A percentile compares a stretch with the other conserved stretches of the same genome.
phyloP scores from a whole-genome alignment of 2,329 filamentous ascomycete genomes.

The Epichloe hybrida region DNA sequence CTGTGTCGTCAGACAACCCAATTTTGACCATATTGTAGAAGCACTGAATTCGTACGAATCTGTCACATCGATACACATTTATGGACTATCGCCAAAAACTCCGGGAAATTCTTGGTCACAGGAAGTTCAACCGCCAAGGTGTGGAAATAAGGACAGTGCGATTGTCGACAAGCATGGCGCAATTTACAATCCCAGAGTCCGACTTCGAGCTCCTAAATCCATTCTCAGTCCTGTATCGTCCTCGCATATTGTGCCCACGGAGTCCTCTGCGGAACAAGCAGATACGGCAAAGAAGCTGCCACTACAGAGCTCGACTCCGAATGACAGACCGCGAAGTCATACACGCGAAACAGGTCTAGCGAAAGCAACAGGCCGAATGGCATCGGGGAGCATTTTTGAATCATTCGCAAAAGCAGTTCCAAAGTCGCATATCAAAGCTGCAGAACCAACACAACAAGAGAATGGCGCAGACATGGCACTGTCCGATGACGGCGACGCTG shows the following conservation, averaged over 20 bases:
- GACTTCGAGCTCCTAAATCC: slow-evolving; percentile 4
- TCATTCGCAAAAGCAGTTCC: slow-evolving; percentile 55
- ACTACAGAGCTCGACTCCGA: slow-evolving; percentile 9
- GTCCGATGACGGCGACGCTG: slow-evolving; percentile 28
- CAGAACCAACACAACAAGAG: slow-evolving; percentile 21
- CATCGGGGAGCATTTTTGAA: slow-evolving; percentile 55
- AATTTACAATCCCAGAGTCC: slow-evolving; percentile 1
- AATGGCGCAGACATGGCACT: slow-evolving; percentile 19
- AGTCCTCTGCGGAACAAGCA: background rate
- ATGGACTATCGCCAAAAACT: slow-evolving; percentile 44
- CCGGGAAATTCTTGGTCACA: background rate
- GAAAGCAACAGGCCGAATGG: slow-evolving; percentile 39
- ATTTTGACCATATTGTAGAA: slow-evolving; percentile 30
- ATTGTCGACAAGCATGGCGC: background rate
- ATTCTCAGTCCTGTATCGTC: background rate
- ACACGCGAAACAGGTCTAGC: background rate
- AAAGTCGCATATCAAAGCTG: slow-evolving; percentile 32
- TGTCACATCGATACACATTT: slow-evolving; percentile 73
- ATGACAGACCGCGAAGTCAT: slow-evolving; percentile 10
- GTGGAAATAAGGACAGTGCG: background rate
- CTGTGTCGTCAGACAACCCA: background rate
- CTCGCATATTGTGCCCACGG: background rate
- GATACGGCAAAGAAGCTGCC: slow-evolving; percentile 20
- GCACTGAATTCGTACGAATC: slow-evolving; percentile 54
- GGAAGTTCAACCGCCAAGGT: background rate